Percentiles rank a stretch among this genome's conserved stretches.
Evolutionary conservation across 306 rosid species (phyloP).

Genomic region (Pterocarpus santalinus): DNA sequence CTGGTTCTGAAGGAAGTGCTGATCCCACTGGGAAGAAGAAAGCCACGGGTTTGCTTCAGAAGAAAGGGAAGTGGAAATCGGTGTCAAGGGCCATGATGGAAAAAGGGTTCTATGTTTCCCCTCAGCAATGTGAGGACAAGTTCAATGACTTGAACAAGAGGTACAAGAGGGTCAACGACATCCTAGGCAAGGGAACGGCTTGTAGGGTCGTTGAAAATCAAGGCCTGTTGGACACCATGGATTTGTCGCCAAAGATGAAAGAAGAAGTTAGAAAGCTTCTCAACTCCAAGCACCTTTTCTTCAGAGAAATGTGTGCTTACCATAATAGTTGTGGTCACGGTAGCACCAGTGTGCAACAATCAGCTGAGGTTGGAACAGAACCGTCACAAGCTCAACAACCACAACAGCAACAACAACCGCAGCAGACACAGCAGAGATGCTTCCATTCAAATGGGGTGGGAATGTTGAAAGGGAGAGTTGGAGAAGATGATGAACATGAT

Average conservation of each 20-base stretch:
- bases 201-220: slow-evolving; percentile 90
- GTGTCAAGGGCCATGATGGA: slow-evolving; percentile 94
- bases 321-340: slow-evolving; percentile 86
- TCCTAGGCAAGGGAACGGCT: slow-evolving; percentile 94
- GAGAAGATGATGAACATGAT: slow-evolving; percentile 44
- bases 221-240: slow-evolving; percentile 77
- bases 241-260: slow-evolving; percentile 70
- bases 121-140: slow-evolving; percentile 97
- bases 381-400: slow-evolving; percentile 48
- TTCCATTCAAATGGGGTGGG: slow-evolving; percentile 59
- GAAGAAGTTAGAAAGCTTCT: slow-evolving; percentile 86
- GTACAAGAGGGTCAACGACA: slow-evolving; percentile 91
- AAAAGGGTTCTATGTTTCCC: slow-evolving; percentile 87
- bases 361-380: slow-evolving; percentile 59
- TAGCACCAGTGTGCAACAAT: slow-evolving; percentile 45
- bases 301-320: slow-evolving; percentile 97
- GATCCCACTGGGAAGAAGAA: slow-evolving; percentile 74
- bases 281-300: slow-evolving; percentile 91
- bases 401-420: slow-evolving; percentile 29
- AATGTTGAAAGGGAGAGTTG: slow-evolving; percentile 49
- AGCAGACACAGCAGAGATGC: slow-evolving; percentile 50
- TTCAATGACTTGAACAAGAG: slow-evolving; percentile 96
- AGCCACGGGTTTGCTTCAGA: slow-evolving; percentile 71
- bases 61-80: slow-evolving; percentile 97
- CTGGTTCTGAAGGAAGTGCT: slow-evolving; percentile 60